Evolutionary conservation across 495 filamentous ascomycete genomes (phyloP).

Genomic region (Hyaloscypha hepaticicola): DNA sequence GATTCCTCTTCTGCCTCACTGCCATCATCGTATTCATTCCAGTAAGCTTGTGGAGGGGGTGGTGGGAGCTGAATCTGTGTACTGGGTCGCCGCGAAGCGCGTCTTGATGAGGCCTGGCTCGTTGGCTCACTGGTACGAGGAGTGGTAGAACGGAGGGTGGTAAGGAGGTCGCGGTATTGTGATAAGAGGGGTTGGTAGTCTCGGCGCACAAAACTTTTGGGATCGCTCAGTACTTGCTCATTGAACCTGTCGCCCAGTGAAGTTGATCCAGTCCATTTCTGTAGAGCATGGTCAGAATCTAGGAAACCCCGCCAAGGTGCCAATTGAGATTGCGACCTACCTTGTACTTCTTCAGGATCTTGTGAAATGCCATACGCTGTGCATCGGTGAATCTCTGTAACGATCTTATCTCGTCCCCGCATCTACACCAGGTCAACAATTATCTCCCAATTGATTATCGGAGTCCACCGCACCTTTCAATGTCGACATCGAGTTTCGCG

Average conservation of each 20-base stretch:
- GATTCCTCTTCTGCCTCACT: slow-evolving; percentile 51
- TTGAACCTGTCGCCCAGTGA: slow-evolving; percentile 58
- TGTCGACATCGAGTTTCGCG: slow-evolving; percentile 46
- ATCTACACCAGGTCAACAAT: slow-evolving; percentile 36
- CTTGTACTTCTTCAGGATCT: slow-evolving; percentile 75
- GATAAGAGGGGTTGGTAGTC: slow-evolving; percentile 54
- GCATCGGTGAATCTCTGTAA: slow-evolving; percentile 61
- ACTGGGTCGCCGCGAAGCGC: slow-evolving; percentile 29
- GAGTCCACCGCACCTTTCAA: slow-evolving; percentile 44
- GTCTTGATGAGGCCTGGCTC: slow-evolving; percentile 18
- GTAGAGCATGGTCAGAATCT: slow-evolving; percentile 20
- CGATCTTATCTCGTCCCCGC: slow-evolving; percentile 60
- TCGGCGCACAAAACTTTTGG: slow-evolving; percentile 60
- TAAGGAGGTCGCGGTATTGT: slow-evolving; percentile 55
- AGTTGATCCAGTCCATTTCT: slow-evolving; percentile 69
- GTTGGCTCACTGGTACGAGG: slow-evolving; percentile 17
- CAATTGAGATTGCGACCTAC: slow-evolving; percentile 17
- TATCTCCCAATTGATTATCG: slow-evolving; percentile 26
- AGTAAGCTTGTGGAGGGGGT: slow-evolving; percentile 41
- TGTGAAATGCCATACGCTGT: slow-evolving; percentile 65
- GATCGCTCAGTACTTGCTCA: slow-evolving; percentile 52
- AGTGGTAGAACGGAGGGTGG: slow-evolving; percentile 43
- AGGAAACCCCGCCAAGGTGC: background rate
- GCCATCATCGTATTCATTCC: slow-evolving; percentile 67
- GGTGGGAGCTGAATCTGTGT: slow-evolving; percentile 7